phyloP scores from a whole-genome alignment of 352 stramenopile genomes.

The Globisporangium splendens region DNA sequence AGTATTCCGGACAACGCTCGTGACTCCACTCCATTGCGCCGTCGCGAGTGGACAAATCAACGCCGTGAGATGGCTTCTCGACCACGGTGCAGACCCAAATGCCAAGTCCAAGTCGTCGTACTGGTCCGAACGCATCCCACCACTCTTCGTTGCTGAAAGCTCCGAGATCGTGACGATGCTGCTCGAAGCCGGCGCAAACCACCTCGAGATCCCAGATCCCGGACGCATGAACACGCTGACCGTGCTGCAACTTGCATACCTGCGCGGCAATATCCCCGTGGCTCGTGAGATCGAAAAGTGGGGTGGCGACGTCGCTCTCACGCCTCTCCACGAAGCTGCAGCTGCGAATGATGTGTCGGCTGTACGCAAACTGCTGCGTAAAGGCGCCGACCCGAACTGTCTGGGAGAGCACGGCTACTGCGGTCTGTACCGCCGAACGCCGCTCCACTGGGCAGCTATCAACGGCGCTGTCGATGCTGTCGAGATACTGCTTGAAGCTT shows the following conservation, averaged over 20 bases:
- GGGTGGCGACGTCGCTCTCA: too few species aligned
- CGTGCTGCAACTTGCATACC: too few species aligned
- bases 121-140: constrained; percentile 57
- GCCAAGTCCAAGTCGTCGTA: constrained; percentile 56
- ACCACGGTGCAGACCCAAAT: constrained; percentile 57
- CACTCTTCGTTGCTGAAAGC: constrained; percentile 68
- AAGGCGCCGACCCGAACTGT: constrained; percentile 54
- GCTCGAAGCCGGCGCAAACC: constrained; percentile 61
- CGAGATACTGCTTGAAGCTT: constrained; percentile 40
- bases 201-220: constrained; percentile 62
- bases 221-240: too few species aligned
- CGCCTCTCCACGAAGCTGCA: constrained; percentile 14
- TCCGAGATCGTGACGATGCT: constrained; percentile 60
- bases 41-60: constrained; percentile 60
- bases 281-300: constrained; percentile 55
- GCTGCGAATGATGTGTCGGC: constrained; percentile 32
- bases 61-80: constrained; percentile 50
- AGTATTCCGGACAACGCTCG: constrained; percentile 65
- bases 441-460: constrained; percentile 70
- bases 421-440: constrained; percentile 62
- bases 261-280: constrained; percentile 63
- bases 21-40: constrained; percentile 67
- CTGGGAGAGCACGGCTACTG: constrained; percentile 67
- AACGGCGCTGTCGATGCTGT: constrained; percentile 41
- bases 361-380: constrained; percentile 47